Conservation (phyloP, 345 rosid genomes). For the Aethionema arabicum region DNA sequence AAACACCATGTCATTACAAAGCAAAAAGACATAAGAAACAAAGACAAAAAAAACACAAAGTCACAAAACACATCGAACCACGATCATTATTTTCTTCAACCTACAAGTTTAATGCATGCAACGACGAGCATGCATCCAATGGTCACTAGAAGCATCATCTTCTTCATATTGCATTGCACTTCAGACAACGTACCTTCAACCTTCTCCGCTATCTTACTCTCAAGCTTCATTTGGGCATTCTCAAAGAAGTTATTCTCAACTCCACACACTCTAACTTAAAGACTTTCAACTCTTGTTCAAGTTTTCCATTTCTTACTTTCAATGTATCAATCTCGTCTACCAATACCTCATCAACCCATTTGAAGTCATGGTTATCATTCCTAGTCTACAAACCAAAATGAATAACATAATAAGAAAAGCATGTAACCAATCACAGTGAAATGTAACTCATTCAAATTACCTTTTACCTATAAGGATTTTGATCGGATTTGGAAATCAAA, state of each 20-base stretch:
- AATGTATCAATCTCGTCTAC: not conserved
- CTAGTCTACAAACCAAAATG: no score
- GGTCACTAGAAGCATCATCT: not conserved
- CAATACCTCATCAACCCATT: slow-evolving; percentile 12
- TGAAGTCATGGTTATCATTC: not conserved
- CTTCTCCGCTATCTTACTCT: not conserved
- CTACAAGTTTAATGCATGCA: not conserved
- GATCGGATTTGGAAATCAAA: no score
- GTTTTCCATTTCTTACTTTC: no score
- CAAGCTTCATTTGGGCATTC: not conserved
- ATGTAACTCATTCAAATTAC: no score
- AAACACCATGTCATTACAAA: no score
- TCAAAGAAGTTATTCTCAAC: not conserved
- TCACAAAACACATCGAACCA: no score
- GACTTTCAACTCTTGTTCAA: not conserved
- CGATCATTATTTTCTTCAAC: no score
- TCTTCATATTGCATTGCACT: not conserved
- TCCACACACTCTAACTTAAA: not conserved
- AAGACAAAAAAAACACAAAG: no score
- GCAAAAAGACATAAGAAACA: no score
- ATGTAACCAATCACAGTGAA: no score
- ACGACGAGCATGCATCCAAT: not conserved
- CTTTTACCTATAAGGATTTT: no score
- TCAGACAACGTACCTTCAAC: not conserved
- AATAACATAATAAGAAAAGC: no score